phyloP scores from a whole-genome alignment of 345 rosid species.

The Murraya paniculata region DNA sequence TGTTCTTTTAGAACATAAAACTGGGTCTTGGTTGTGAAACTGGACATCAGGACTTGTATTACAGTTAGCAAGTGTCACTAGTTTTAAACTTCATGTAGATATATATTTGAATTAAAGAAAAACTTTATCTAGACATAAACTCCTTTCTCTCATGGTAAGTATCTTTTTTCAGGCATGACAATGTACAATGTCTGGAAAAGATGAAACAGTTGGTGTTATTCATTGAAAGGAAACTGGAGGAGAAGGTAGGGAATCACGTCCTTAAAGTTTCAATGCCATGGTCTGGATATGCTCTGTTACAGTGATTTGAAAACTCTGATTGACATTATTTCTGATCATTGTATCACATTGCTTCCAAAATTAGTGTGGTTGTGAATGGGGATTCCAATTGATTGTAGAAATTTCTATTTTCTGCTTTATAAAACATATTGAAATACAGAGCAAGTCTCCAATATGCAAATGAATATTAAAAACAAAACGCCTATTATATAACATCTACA shows the following conservation, averaged over 20 bases:
- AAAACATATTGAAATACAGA: no score
- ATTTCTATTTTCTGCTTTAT: no score
- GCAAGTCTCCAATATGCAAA: background rate
- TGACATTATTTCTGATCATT: background rate
- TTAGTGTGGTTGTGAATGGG: background rate
- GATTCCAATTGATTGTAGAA: background rate
- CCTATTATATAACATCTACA: background rate
- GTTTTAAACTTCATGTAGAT: background rate
- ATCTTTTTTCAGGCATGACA: slow-evolving; percentile 80
- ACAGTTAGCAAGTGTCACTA: background rate
- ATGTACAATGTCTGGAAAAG: slow-evolving; percentile 78
- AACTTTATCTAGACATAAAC: slow-evolving; percentile 4
- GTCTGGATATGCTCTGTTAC: background rate
- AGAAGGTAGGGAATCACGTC: slow-evolving; percentile 51
- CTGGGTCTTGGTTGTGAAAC: slow-evolving; percentile 1
- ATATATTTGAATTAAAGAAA: background rate
- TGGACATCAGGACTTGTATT: background rate
- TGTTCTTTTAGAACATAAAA: slow-evolving; percentile 7
- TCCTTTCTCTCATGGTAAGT: slow-evolving; percentile 20
- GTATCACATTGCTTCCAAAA: background rate
- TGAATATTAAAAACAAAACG: background rate
- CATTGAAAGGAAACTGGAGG: slow-evolving; percentile 74
- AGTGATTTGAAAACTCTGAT: background rate
- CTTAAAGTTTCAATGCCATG: background rate
- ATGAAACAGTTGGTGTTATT: slow-evolving; percentile 87